These are phyloP conservation scores for Candida orba DNA, from an alignment of 805 yeast genomes.

Conservation along the genomic window DNA sequence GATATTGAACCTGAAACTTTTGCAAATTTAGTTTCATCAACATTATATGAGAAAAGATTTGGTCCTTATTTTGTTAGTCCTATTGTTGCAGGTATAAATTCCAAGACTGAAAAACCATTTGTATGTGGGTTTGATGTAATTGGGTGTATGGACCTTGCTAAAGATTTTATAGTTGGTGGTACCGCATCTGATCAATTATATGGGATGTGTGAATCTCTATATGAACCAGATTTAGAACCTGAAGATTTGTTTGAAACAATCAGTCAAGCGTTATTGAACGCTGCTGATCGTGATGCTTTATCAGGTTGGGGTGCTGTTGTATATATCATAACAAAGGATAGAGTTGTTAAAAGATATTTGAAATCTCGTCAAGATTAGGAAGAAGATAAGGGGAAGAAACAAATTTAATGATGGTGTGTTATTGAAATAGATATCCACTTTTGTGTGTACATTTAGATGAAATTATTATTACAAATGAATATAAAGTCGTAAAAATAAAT, in stretches of 20 bases:
- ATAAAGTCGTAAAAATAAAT: not conserved
- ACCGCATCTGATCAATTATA: conserved; percentile 95
- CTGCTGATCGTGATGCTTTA: conserved; percentile 94
- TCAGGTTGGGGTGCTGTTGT: conserved; percentile 99
- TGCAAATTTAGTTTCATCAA: conserved; percentile 85
- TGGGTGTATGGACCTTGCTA: conserved; percentile 93
- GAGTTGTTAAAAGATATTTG: conserved; percentile 78
- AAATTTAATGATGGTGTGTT: no score
- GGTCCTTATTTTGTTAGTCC: conserved; percentile 98
- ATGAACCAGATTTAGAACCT: conserved; percentile 89
- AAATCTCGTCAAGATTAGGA: conserved; percentile 90
- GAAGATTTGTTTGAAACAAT: conserved; percentile 95
- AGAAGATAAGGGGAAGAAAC: not conserved
- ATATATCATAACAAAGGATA: conserved; percentile 84
- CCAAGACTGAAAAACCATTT: conserved; percentile 77
- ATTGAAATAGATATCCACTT: not conserved
- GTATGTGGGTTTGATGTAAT: conserved; percentile 93
- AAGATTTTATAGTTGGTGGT: conserved; percentile 92
- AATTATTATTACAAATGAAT: not conserved
- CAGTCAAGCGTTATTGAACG: conserved; percentile 87
- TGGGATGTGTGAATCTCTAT: conserved; percentile 97
- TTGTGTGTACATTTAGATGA: conserved; percentile 4
- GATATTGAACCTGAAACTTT: conserved; percentile 88
- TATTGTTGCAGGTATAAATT: conserved; percentile 88
- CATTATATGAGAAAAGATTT: conserved; percentile 83